Percentiles rank a stretch among this genome's conserved stretches.
These are phyloP conservation scores for Diospyros lotus DNA, from an alignment of 148 eudicot species.

Conservation along the genomic window DNA sequence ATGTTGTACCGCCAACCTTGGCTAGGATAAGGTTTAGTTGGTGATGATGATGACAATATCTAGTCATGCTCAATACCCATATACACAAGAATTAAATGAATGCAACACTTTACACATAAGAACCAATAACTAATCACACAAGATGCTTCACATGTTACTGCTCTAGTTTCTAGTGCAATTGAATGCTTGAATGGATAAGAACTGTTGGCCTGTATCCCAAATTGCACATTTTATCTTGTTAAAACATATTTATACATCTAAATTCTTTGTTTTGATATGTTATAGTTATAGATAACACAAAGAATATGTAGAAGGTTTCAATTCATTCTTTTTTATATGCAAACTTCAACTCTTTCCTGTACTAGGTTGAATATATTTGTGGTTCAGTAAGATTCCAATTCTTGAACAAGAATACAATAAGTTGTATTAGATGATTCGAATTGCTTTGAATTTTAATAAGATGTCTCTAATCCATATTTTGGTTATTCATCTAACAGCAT, in stretches of 20 bases:
- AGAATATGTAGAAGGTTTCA: too few relatives aligned
- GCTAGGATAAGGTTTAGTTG: too few relatives aligned
- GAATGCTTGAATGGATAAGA: background rate
- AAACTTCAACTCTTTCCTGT: too few relatives aligned
- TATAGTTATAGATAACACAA: too few relatives aligned
- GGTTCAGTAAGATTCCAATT: too few relatives aligned
- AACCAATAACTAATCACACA: background rate
- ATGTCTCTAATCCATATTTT: constrained; percentile 9
- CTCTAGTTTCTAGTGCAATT: background rate
- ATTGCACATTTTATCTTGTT: background rate
- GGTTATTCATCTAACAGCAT: constrained; percentile 52
- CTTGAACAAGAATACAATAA: background rate
- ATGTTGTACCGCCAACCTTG: too few relatives aligned
- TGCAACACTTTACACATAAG: too few relatives aligned
- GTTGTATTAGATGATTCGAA: background rate
- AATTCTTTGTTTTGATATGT: background rate
- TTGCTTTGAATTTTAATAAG: background rate
- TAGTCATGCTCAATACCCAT: too few relatives aligned
- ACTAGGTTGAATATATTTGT: too few relatives aligned
- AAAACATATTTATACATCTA: background rate
- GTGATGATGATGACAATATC: too few relatives aligned
- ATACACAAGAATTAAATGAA: too few relatives aligned
- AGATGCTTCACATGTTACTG: background rate
- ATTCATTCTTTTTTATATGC: too few relatives aligned
- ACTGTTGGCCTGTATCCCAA: background rate